These are phyloP conservation scores for Paecilomyces niveus DNA, from an alignment of 2,329 filamentous ascomycete species.

Conservation along the genomic window DNA sequence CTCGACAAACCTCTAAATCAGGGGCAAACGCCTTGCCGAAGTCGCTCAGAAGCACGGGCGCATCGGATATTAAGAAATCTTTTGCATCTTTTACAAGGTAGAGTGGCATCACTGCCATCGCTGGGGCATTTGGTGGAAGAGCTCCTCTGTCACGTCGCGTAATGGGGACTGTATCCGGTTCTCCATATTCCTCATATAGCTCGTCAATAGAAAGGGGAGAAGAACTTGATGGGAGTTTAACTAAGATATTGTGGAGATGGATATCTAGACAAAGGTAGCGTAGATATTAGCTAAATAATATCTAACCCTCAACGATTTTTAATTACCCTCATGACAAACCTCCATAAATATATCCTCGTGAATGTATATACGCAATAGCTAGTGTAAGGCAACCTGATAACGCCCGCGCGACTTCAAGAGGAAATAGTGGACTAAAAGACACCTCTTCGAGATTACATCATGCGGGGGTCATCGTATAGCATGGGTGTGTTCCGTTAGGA, in stretches of 20 bases:
- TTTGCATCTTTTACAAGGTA: slow-evolving; percentile 9
- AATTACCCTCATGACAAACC: slow-evolving; percentile 7
- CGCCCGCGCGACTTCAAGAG: slow-evolving; percentile 20
- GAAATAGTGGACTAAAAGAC: slow-evolving; percentile 18
- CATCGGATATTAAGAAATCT: slow-evolving; percentile 19
- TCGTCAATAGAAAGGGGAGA: slow-evolving; percentile 23
- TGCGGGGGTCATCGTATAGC: slow-evolving; percentile 18
- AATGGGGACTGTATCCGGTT: slow-evolving; percentile 21
- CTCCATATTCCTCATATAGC: slow-evolving; percentile 22
- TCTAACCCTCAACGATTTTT: background rate
- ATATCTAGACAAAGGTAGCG: slow-evolving; percentile 10
- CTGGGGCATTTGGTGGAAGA: slow-evolving; percentile 18
- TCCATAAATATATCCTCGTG: slow-evolving; percentile 19
- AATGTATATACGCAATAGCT: slow-evolving; percentile 11
- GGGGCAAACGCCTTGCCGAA: slow-evolving; percentile 21
- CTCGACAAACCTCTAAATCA: slow-evolving; percentile 7
- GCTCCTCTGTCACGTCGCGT: slow-evolving; percentile 14
- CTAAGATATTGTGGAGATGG: slow-evolving; percentile 15
- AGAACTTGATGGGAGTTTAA: slow-evolving; percentile 11
- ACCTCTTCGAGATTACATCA: slow-evolving; percentile 20
- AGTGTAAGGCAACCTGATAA: slow-evolving; percentile 11
- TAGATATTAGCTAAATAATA: background rate
- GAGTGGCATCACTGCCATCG: slow-evolving; percentile 17
- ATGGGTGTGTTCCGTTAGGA: slow-evolving; percentile 20
- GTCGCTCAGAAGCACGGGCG: slow-evolving; percentile 23